phyloP scores from a whole-genome alignment of 257 asterid genomes.

The Salvia miltiorrhiza region DNA sequence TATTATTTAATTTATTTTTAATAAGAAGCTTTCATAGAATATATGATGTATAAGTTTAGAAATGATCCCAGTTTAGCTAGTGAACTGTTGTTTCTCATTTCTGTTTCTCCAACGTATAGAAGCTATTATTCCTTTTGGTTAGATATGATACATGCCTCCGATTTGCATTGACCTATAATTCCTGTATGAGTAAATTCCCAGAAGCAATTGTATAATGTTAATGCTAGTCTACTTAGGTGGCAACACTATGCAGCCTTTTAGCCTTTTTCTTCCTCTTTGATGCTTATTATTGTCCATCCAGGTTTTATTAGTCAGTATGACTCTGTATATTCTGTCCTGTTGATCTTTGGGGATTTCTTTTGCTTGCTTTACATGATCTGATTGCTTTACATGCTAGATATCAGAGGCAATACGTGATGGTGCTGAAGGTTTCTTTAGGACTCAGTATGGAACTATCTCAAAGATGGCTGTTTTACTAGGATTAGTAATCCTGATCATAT shows the following conservation, averaged over 20 bases:
- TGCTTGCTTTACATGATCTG: constrained; percentile 29
- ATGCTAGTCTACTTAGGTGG: constrained; percentile 2
- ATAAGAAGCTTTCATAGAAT: not conserved
- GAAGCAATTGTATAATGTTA: constrained; percentile 6
- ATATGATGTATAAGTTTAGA: not conserved
- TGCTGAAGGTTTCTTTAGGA: constrained; percentile 97
- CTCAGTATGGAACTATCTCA: constrained; percentile 93
- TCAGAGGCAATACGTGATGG: constrained; percentile 99
- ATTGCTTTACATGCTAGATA: constrained; percentile 55
- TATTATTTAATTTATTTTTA: too few species aligned
- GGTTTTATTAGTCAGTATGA: not conserved
- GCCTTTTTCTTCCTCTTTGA: constrained; percentile 4
- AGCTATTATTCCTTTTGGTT: not conserved
- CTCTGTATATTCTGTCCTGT: not conserved
- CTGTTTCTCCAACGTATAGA: not conserved
- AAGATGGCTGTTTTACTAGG: constrained; percentile 88
- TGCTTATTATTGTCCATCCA: constrained; percentile 9
- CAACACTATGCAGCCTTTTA: not conserved
- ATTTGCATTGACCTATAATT: constrained; percentile 1
- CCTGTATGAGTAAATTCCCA: not conserved
- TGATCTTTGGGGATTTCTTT: constrained; percentile 7
- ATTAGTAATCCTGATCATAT: constrained; percentile 68
- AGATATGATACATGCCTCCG: not conserved
- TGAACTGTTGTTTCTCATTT: not conserved
- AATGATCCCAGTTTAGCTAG: constrained; percentile 1